These are phyloP conservation scores for Apostasia shenzhenica DNA, from an alignment of 106 monocot genomes.

Conservation along the genomic window DNA sequence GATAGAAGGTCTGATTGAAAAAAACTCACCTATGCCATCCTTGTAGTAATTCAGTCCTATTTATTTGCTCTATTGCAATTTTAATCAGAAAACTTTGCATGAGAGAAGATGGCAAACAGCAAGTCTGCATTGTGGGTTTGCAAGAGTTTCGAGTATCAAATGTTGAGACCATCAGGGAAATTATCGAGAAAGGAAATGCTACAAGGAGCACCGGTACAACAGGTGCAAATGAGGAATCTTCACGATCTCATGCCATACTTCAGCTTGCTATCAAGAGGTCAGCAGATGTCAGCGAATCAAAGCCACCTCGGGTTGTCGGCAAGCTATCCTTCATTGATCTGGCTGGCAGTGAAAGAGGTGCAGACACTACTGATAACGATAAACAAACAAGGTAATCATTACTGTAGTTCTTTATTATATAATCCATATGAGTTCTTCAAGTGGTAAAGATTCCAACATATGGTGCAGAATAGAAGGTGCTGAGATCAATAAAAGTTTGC, in stretches of 20 bases:
- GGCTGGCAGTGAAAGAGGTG: constrained; percentile 97
- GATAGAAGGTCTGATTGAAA: constrained; percentile 61
- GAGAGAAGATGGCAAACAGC: constrained; percentile 98
- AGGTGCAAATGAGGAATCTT: constrained; percentile 98
- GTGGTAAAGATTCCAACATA: neutral
- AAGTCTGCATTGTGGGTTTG: constrained; percentile 96
- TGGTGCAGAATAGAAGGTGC: constrained; percentile 93
- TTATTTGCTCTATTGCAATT: neutral
- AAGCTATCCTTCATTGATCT: constrained; percentile 96
- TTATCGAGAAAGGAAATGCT: constrained; percentile 94
- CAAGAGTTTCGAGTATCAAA: constrained; percentile 72
- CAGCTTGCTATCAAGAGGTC: constrained; percentile 91
- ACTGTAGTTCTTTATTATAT: neutral
- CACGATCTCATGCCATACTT: constrained; percentile 98
- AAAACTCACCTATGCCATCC: neutral
- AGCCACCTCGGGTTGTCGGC: constrained; percentile 64
- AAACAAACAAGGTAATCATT: constrained; percentile 78
- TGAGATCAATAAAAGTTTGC: constrained; percentile 97
- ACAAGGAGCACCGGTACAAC: constrained; percentile 93
- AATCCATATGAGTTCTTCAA: neutral
- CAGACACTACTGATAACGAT: constrained; percentile 98
- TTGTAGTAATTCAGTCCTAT: neutral
- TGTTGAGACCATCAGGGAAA: constrained; percentile 76
- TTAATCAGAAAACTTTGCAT: constrained; percentile 84
- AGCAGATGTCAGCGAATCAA: constrained; percentile 64